phyloP scores from a whole-genome alignment of 805 yeast genomes.

The Candida germanica region DNA sequence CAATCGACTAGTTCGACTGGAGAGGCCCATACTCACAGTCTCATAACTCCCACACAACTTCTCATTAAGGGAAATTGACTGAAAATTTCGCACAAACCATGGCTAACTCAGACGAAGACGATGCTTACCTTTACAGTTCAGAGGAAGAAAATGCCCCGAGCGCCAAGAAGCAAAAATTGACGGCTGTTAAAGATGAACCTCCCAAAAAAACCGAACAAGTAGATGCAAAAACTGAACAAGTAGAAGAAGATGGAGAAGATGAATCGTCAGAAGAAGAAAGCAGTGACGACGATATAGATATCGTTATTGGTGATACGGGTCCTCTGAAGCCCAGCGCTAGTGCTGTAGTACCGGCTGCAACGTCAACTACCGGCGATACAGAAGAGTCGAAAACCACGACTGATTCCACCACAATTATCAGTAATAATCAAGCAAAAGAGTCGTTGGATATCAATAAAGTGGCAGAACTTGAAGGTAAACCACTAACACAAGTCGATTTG shows the following conservation, averaged over 20 bases:
- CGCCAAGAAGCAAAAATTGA: slow-evolving; percentile 16
- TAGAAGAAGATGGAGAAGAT: slow-evolving; percentile 41
- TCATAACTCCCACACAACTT: too few relatives aligned
- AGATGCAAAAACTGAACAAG: slow-evolving; percentile 39
- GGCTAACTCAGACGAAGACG: slow-evolving; percentile 47
- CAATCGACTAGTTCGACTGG: too few relatives aligned
- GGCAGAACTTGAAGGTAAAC: slow-evolving; percentile 75
- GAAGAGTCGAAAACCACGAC: slow-evolving; percentile 12
- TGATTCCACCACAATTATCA: slow-evolving; percentile 32
- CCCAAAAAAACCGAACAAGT: slow-evolving; percentile 13
- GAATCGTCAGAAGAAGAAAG: slow-evolving; percentile 44
- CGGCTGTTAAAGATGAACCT: neutral
- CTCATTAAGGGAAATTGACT: too few relatives aligned
- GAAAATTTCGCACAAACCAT: too few relatives aligned
- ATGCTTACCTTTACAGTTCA: slow-evolving; percentile 64
- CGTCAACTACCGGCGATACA: slow-evolving; percentile 11
- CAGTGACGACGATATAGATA: slow-evolving; percentile 73
- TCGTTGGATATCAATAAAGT: slow-evolving; percentile 66
- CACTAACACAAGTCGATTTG: slow-evolving; percentile 75
- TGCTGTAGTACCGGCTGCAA: slow-evolving; percentile 15
- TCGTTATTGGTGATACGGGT: slow-evolving; percentile 56
- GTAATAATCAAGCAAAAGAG: slow-evolving; percentile 36
- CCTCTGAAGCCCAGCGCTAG: slow-evolving; percentile 24
- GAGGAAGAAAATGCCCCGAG: slow-evolving; percentile 38
- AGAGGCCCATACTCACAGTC: too few relatives aligned